Evolutionary conservation across 768 basidiomycete species (phyloP).

Genomic region (Panaeolus cyanescens): DNA sequence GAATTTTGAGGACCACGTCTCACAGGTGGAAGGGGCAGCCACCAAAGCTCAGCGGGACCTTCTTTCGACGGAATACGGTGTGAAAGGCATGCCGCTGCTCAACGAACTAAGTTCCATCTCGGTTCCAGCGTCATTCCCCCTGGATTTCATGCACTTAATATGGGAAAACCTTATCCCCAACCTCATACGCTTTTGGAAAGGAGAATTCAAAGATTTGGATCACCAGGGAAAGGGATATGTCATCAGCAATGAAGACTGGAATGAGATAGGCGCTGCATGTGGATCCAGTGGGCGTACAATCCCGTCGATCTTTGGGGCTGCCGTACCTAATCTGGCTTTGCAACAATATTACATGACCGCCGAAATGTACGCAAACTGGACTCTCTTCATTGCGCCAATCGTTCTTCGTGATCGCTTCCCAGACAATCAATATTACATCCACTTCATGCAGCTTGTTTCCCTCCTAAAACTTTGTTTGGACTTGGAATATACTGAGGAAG

Average conservation of each 20-base stretch:
- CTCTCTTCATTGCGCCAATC: too few relatives aligned
- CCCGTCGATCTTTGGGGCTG: constrained; percentile 33
- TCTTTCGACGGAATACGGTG: constrained; percentile 22
- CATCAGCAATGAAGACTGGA: constrained; percentile 29
- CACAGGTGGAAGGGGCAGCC: not conserved
- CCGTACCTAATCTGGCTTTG: constrained; percentile 26
- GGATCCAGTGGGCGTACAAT: constrained; percentile 26
- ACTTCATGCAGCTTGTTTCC: constrained; percentile 37
- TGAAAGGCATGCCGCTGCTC: constrained; percentile 31
- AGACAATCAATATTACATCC: constrained; percentile 30
- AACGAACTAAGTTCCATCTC: constrained; percentile 24
- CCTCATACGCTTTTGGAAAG: constrained; percentile 37
- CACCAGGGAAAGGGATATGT: constrained; percentile 25
- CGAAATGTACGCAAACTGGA: constrained; percentile 20
- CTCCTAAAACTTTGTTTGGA: constrained; percentile 34
- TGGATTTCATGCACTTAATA: constrained; percentile 46
- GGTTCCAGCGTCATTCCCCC: constrained; percentile 38
- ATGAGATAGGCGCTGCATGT: constrained; percentile 33
- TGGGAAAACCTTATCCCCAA: constrained; percentile 31
- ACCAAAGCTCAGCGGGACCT: not conserved
- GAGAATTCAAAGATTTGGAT: constrained; percentile 34
- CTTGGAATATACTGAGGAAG: constrained; percentile 22
- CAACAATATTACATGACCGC: constrained; percentile 22
- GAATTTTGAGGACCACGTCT: constrained; percentile 4
- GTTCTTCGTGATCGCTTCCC: constrained; percentile 23